Evolutionary conservation across 169 alveolate species (phyloP), one percentile per base, ranked within the genome.

Genomic region (Plasmodium ovale): DNA sequence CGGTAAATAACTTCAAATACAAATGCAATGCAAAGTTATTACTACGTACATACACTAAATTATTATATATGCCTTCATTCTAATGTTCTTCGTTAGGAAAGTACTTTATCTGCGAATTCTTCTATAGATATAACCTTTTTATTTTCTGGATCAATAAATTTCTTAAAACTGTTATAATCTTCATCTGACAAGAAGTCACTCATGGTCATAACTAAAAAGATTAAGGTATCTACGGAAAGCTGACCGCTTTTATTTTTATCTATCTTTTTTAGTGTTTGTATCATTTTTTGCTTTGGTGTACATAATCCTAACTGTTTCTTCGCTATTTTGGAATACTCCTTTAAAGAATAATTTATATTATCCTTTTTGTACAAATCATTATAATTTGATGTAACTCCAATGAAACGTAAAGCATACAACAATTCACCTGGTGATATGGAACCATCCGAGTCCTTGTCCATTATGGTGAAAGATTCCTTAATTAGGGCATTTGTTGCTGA

Each of bases 281-380:
- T 51, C 21, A 82, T 4, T 82, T 54, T 65, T 27, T 82, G 29
- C 35, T 82, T 16, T 49, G 90, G 90, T 19, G 90, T 82, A 14
- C 19, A 10, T 51, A 14, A 2, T 0, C 90, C 85, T 54, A 82
- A 70, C 16, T 82, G 73, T 71, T 29, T 82, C 69, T 71, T 82
- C 23, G 90, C 90, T 47, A 67, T 82, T 58, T 82, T 64, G n/a
- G 67, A 49, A 56, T 67, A 82, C 14, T 82, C 90, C 25, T 21
- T 14, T 54, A 82, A 14, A 42, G 72, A 53, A 53, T 82, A 82
- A 12, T 1, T 23, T 37, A 14, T 54, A 49, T 33, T n/a, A 12
- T 56, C 39, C 25, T 59, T 29, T n/a, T 68, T 21, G 23, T 82
- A 21, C 72, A 67, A 7, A 16, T 42, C 33, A 31, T 25, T 31